These are phyloP conservation scores for Cerrena zonata DNA, from an alignment of 1,284 basidiomycete species.

Conservation along the genomic window DNA sequence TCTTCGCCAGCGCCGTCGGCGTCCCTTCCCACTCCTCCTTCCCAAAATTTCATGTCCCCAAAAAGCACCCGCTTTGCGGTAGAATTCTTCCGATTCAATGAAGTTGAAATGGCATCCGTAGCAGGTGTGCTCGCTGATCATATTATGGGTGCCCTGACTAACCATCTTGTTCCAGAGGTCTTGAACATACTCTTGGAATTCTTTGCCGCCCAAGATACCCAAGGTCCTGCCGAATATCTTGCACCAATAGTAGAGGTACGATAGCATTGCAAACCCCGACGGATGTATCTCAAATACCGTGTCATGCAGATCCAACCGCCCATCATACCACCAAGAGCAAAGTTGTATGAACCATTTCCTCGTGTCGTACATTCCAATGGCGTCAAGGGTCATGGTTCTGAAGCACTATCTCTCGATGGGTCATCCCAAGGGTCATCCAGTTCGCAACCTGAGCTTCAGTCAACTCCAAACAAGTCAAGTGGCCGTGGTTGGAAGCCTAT, in stretches of 20 bases:
- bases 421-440: too few relatives aligned
- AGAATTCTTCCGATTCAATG: conserved; percentile 59
- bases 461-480: conserved; percentile 17
- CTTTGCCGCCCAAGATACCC: conserved; percentile 56
- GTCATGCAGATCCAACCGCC: conserved; percentile 6
- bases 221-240: conserved; percentile 45
- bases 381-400: not conserved
- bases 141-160: not conserved
- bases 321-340: conserved; percentile 12
- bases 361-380: conserved; percentile 12
- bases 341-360: conserved; percentile 22
- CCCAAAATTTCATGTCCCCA: conserved; percentile 65
- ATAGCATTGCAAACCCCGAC: conserved; percentile 8
- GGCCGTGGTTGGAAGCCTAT: conserved; percentile 2
- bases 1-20: conserved; percentile 28
- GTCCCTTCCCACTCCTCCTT: conserved; percentile 46
- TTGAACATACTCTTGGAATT: conserved; percentile 67
- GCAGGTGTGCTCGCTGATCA: conserved; percentile 41
- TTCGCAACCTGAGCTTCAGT: too few relatives aligned
- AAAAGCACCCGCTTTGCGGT: conserved; percentile 62
- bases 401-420: too few relatives aligned
- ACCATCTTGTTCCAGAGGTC: conserved; percentile 39
- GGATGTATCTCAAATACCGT: not conserved
- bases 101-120: conserved; percentile 49
- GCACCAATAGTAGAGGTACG: conserved; percentile 46